A percentile compares a stretch with the other conserved stretches of the same genome.
Evolutionary conservation across 345 rosid genomes (phyloP).

Genomic region (Dimocarpus longan): DNA sequence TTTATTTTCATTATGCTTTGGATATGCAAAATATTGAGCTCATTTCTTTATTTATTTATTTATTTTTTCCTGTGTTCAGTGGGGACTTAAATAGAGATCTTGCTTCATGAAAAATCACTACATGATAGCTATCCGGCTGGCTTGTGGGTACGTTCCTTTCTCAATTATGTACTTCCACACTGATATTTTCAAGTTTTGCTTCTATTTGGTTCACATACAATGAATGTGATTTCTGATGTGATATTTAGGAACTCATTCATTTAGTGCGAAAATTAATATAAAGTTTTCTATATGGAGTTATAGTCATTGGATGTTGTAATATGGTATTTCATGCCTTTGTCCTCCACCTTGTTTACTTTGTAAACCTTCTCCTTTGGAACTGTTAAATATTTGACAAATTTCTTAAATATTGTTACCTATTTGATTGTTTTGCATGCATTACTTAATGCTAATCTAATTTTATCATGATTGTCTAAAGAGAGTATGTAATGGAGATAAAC

Average conservation of each 20-base stretch:
- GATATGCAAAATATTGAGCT: background rate
- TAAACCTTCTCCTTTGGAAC: background rate
- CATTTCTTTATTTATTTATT: background rate
- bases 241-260: too few relatives aligned
- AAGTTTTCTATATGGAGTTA: background rate
- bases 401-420: background rate
- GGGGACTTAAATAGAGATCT: slow-evolving; percentile 80
- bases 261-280: background rate
- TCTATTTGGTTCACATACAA: background rate
- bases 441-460: background rate
- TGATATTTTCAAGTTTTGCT: background rate
- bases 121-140: slow-evolving; percentile 65
- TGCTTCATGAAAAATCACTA: slow-evolving; percentile 90
- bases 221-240: background rate
- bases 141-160: slow-evolving; percentile 63
- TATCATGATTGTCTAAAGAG: background rate
- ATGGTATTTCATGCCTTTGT: background rate
- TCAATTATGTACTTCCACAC: background rate
- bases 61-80: slow-evolving; percentile 43
- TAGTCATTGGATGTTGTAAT: background rate
- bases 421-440: background rate
- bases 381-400: background rate
- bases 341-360: background rate
- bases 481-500: background rate
- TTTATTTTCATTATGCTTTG: background rate